Base-by-base conservation (phyloP, 2,329 filamentous ascomycete genomes). In the Aspergillus sp. region DNA sequence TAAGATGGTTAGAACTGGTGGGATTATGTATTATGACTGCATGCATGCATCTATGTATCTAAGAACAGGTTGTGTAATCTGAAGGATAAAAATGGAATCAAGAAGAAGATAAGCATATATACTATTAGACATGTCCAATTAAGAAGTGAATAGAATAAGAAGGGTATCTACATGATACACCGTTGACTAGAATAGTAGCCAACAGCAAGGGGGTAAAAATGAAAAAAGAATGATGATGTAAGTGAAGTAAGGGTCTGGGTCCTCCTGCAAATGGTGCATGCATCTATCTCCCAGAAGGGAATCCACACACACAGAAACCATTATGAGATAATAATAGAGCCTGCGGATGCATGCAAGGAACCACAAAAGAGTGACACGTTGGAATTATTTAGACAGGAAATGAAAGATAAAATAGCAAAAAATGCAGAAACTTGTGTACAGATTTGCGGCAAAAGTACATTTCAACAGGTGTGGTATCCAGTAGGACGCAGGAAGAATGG, bases 381-480 rank as follows among this genome's bases (percentile, higher is more conserved):
- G 23, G 39, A 51, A 56, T 12, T 48, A 60, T 51, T 57, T 57
- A 55, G 56, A 48, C 45, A 60, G 25, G 50, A 58, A 60, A 21
- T 2, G 3, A 28, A 60, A 21, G 55, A 21, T 17, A 28, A 25
- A 43, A 36, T 19, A 41, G 36, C 3, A 55, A 41, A 28, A 54
- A 28, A 30, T 38, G 60, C 50, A 23, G 36, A 55, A 55, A 50
- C 57, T 60, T 64, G 57, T 67, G 63, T 62, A 67, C 48, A 63
- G 39, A 55, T 52, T 57, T 43, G 55, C 48, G 55, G 49, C 53
- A 60, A 47, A 41, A 32, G 43, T 45, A 58, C 28, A 54, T 48
- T 57, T 57, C 53, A 60, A 58, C 39, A 54, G 51, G 57, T 63
- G 57, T 65, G 66, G 63, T 68, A 67, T 67, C 65, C 62, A 60